Evolutionary conservation across 2,329 filamentous ascomycete genomes (phyloP).

Genomic region (Rutstroemia sydowiana): DNA sequence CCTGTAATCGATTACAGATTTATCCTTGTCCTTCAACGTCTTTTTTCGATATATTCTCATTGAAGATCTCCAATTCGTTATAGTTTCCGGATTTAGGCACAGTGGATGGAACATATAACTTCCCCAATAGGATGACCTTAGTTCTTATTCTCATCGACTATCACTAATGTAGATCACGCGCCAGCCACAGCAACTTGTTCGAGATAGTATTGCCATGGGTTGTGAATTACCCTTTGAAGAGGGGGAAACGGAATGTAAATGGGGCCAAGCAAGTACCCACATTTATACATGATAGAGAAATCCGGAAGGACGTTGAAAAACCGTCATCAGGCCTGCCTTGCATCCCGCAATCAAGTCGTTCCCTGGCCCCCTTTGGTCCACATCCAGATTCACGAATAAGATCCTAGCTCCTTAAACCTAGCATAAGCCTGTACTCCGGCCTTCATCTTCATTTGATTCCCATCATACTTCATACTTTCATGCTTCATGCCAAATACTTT

Average conservation of each 20-base stretch:
- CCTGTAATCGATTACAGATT: conserved; percentile 14
- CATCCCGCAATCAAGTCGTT: conserved; percentile 12
- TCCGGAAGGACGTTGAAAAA: conserved; percentile 26
- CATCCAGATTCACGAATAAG: conserved; percentile 24
- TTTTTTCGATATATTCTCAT: conserved; percentile 22
- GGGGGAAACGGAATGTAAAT: conserved; percentile 13
- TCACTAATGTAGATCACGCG: conserved; percentile 28
- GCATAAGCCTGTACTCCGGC: conserved; percentile 25
- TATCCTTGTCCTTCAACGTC: conserved; percentile 20
- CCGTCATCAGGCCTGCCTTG: conserved; percentile 25
- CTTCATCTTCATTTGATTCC: conserved; percentile 22
- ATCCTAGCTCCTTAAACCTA: conserved; percentile 23
- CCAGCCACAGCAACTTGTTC: conserved; percentile 24
- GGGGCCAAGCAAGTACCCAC: conserved; percentile 12
- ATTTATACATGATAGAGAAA: conserved; percentile 17
- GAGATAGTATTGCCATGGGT: conserved; percentile 14
- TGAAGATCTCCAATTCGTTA: conserved; percentile 22
- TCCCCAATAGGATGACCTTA: conserved; percentile 13
- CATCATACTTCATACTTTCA: conserved; percentile 16
- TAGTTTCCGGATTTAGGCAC: conserved; percentile 28
- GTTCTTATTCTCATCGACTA: conserved; percentile 6
- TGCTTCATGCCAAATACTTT: conserved; percentile 13
- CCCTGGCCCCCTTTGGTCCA: conserved; percentile 23
- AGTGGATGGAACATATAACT: conserved; percentile 3
- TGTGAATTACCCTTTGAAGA: conserved; percentile 16